A percentile compares a stretch with the other conserved stretches of the same genome.
phyloP scores from a whole-genome alignment of 768 basidiomycete genomes.

The Peribolospora baueri region DNA sequence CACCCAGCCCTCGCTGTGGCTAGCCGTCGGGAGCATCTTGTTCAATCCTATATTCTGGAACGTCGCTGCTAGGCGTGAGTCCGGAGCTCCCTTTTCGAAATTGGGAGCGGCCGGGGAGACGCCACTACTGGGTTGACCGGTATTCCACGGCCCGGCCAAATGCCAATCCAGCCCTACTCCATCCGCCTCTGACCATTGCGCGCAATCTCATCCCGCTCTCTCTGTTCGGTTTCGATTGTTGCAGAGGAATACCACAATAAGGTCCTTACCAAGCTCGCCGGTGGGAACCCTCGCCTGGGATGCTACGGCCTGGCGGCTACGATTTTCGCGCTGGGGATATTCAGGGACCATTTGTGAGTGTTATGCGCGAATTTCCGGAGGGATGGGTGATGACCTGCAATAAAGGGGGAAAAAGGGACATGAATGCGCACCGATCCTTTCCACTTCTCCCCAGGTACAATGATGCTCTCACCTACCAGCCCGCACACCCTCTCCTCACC shows the following conservation, averaged over 20 bases:
- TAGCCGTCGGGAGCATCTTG: constrained; percentile 42
- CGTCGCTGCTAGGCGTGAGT: constrained; percentile 37
- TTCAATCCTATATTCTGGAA: constrained; percentile 97
- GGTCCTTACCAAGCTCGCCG: constrained; percentile 59
- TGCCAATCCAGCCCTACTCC: not conserved
- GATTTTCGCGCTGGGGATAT: constrained; percentile 63
- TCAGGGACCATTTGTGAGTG: constrained; percentile 64
- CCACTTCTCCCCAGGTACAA: constrained; percentile 33
- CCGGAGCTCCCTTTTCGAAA: too few species aligned
- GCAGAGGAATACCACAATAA: constrained; percentile 50
- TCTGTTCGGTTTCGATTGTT: not conserved
- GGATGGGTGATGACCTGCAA: not conserved
- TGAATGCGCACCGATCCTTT: not conserved
- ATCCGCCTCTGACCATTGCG: not conserved
- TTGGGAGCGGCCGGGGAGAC: too few species aligned
- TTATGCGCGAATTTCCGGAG: not conserved
- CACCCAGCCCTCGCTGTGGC: constrained; percentile 37
- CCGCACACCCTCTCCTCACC: constrained; percentile 38
- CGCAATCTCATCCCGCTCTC: not conserved
- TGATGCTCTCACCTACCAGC: constrained; percentile 50
- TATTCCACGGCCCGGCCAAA: constrained; percentile 3
- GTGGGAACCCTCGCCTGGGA: constrained; percentile 38
- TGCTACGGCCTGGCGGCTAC: constrained; percentile 66
- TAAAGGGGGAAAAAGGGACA: too few species aligned
- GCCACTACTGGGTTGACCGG: too few species aligned